A percentile compares a stretch with the other conserved stretches of the same genome.
Conservation (phyloP, 352 stramenopile species). For the Phytophthora ohioensis region DNA sequence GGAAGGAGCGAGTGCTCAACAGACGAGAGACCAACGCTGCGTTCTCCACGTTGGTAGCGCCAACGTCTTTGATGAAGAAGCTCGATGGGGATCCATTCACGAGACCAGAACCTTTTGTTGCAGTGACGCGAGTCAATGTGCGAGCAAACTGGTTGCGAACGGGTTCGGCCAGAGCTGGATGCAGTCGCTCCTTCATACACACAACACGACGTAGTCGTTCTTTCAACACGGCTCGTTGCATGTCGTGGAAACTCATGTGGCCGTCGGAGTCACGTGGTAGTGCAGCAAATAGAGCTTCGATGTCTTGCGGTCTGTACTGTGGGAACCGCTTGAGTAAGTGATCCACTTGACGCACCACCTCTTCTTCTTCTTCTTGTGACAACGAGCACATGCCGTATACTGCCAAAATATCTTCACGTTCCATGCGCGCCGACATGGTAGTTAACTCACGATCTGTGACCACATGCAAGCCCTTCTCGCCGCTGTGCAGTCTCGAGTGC, state of each 20-base stretch:
- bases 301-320: conserved; percentile 72
- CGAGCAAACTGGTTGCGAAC: conserved; percentile 64
- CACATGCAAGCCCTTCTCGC: conserved; percentile 67
- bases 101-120: conserved; percentile 45
- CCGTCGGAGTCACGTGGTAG: conserved; percentile 51
- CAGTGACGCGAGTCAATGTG: conserved; percentile 51
- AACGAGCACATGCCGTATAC: conserved; percentile 74
- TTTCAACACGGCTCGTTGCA: conserved; percentile 71
- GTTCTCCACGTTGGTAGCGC: conserved; percentile 77
- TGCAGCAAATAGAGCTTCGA: conserved; percentile 62
- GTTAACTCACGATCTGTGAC: conserved; percentile 81
- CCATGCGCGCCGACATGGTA: conserved; percentile 80
- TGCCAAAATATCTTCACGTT: conserved; percentile 82
- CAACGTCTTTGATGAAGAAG: conserved; percentile 82
- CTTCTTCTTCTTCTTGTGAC: conserved; percentile 74
- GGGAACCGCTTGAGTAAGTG: conserved; percentile 66
- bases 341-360: conserved; percentile 82
- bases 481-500: conserved; percentile 62
- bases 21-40: conserved; percentile 68
- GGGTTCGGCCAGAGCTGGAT: conserved; percentile 53
- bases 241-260: conserved; percentile 83
- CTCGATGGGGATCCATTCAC: conserved; percentile 52
- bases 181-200: conserved; percentile 76
- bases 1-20: conserved; percentile 79
- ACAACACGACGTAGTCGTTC: conserved; percentile 69